Percentiles rank a stretch among this genome's conserved stretches.
These are phyloP conservation scores for Diaporthe humulicola DNA, from an alignment of 2,329 filamentous ascomycete genomes.

Conservation along the genomic window DNA sequence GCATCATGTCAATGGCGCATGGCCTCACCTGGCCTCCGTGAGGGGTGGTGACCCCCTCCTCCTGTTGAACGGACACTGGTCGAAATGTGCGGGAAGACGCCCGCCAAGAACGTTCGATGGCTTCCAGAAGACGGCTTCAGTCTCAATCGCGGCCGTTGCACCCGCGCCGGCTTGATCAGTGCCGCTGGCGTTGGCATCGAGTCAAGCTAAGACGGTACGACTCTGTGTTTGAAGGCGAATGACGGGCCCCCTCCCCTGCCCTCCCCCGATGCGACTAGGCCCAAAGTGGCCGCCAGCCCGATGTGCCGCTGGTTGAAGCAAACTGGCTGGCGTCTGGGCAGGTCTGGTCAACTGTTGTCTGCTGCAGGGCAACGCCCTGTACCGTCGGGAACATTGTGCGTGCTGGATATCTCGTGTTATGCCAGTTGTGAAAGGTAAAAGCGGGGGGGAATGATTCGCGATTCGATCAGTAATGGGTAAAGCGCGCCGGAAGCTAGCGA, in stretches of 20 bases:
- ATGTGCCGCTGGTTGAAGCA: slow-evolving; percentile 19
- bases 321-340: slow-evolving; percentile 37
- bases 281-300: slow-evolving; percentile 29
- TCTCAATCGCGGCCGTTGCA: slow-evolving; percentile 35
- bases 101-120: slow-evolving; percentile 28
- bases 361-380: slow-evolving; percentile 22
- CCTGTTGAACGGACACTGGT: background rate
- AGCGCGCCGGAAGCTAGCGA: slow-evolving; percentile 39
- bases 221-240: slow-evolving; percentile 8
- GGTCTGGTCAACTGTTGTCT: slow-evolving; percentile 25
- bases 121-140: slow-evolving; percentile 29
- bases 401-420: slow-evolving; percentile 26
- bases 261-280: slow-evolving; percentile 25
- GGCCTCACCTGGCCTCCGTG: slow-evolving; percentile 22
- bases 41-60: slow-evolving; percentile 6
- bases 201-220: slow-evolving; percentile 30
- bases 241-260: slow-evolving; percentile 20
- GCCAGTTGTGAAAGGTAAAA: slow-evolving; percentile 49
- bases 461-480: slow-evolving; percentile 35
- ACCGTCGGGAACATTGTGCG: slow-evolving; percentile 11
- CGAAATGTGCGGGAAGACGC: slow-evolving; percentile 8
- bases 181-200: slow-evolving; percentile 27
- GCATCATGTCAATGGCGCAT: background rate
- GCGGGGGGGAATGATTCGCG: slow-evolving; percentile 42
- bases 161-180: slow-evolving; percentile 31